Percentiles rank a stretch among this genome's conserved stretches.
phyloP scores from a whole-genome alignment of 371 early-diverging fungal genomes.

The Blakeslea trispora region DNA sequence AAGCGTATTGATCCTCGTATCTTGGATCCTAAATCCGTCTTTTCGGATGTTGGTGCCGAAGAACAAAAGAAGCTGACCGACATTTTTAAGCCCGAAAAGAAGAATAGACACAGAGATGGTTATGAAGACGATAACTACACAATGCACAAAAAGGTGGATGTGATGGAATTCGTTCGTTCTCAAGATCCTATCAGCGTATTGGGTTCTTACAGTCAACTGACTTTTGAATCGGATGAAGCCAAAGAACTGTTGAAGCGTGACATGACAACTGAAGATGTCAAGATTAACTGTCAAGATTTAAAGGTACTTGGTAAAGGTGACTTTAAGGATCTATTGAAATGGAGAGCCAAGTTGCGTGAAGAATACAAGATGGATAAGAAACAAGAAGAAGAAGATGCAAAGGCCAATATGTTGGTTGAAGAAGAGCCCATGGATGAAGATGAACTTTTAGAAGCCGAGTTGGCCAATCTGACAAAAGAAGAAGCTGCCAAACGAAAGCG shows the following conservation, averaged over 20 bases:
- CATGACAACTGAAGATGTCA: constrained; percentile 81
- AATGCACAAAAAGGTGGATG: constrained; percentile 70
- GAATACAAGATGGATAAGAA: constrained; percentile 51
- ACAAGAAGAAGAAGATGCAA: constrained; percentile 49
- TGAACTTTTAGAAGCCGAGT: constrained; percentile 57
- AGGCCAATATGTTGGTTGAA: constrained; percentile 33
- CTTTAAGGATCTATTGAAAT: constrained; percentile 85
- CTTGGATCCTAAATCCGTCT: constrained; percentile 94
- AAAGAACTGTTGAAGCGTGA: constrained; percentile 61
- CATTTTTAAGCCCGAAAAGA: constrained; percentile 86
- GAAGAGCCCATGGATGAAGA: constrained; percentile 63
- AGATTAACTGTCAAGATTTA: constrained; percentile 81
- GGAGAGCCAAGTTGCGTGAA: constrained; percentile 77
- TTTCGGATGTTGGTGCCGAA: constrained; percentile 83
- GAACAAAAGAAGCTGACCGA: constrained; percentile 53
- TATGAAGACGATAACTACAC: constrained; percentile 95
- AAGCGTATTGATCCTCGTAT: constrained; percentile 95
- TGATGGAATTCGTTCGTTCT: constrained; percentile 77
- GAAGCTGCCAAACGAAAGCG: constrained; percentile 63
- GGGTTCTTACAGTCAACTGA: constrained; percentile 73
- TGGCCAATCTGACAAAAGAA: constrained; percentile 60
- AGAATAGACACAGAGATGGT: constrained; percentile 90
- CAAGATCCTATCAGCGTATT: constrained; percentile 79
- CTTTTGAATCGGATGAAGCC: constrained; percentile 70
- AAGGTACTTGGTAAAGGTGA: constrained; percentile 93